phyloP scores from a whole-genome alignment of 805 yeast genomes.

The Lipomyces yamadae region DNA sequence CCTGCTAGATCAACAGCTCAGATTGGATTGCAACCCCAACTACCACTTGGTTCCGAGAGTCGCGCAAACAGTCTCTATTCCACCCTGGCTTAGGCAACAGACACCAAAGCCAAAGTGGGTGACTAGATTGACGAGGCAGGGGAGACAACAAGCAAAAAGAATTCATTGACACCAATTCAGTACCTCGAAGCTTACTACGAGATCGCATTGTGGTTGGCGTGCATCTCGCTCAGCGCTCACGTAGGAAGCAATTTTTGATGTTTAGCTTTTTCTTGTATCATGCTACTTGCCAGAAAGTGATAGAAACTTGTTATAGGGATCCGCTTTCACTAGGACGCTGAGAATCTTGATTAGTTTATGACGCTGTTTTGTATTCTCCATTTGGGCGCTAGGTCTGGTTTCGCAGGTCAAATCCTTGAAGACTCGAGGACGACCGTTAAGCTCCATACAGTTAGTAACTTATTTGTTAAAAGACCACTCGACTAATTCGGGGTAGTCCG shows the following conservation, averaged over 20 bases:
- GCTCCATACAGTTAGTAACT: not conserved
- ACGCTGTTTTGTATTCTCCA: not conserved
- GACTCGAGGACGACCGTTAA: slow-evolving; percentile 1
- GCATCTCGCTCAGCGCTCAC: not conserved
- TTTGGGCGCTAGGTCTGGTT: not conserved
- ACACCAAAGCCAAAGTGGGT: not conserved
- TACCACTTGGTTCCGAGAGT: not conserved
- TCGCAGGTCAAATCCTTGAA: not conserved
- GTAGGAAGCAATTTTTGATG: not conserved
- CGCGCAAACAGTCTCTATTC: slow-evolving; percentile 1
- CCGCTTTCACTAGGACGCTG: slow-evolving; percentile 1
- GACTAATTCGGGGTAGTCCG: not conserved
- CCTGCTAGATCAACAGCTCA: slow-evolving; percentile 1
- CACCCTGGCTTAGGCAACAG: not conserved
- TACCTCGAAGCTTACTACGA: not conserved
- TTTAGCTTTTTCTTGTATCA: not conserved
- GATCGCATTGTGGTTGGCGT: not conserved
- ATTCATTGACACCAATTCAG: not conserved
- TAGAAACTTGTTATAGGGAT: not conserved
- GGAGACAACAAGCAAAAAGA: not conserved
- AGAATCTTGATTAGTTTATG: not conserved
- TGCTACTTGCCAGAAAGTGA: not conserved
- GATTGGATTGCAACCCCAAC: slow-evolving; percentile 1
- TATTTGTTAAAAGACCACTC: not conserved
- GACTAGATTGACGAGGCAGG: slow-evolving; percentile 1